Evolutionary conservation across 2,329 filamentous ascomycete species (phyloP).

Genomic region (Verticillium nubilum): DNA sequence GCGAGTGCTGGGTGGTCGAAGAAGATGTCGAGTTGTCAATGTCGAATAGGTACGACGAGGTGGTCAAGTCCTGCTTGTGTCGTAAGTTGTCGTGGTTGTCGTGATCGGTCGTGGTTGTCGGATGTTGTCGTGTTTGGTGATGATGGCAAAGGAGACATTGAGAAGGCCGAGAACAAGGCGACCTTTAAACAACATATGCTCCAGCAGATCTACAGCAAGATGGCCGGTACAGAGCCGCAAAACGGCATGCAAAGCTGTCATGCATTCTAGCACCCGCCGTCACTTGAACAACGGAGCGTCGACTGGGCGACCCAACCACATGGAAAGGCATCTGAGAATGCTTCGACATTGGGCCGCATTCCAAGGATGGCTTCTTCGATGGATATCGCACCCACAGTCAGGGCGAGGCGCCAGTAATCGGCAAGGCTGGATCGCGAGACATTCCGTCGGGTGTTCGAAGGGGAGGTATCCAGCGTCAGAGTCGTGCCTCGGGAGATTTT

Average conservation of each 20-base stretch:
- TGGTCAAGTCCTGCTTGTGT: background rate
- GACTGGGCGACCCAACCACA: background rate
- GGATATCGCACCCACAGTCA: background rate
- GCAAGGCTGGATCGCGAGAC: background rate
- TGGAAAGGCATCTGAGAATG: slow-evolving; percentile 9
- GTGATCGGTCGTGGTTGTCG: background rate
- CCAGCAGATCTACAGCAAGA: background rate
- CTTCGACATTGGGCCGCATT: slow-evolving; percentile 12
- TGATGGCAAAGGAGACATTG: background rate
- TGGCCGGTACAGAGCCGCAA: background rate
- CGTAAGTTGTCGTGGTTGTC: background rate
- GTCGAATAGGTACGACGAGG: background rate
- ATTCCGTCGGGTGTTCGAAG: slow-evolving; percentile 1
- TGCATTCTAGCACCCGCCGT: background rate
- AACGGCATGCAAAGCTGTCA: background rate
- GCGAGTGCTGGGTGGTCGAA: background rate
- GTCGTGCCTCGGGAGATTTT: background rate
- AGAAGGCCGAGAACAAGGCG: background rate
- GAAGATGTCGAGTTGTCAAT: background rate
- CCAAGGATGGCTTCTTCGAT: slow-evolving; percentile 1
- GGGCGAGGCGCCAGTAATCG: slow-evolving; percentile 2
- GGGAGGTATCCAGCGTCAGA: background rate
- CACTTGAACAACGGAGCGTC: background rate
- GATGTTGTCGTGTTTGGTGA: background rate
- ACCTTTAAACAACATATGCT: background rate